A percentile compares a stretch with the other conserved stretches of the same genome.
These are phyloP conservation scores for Ascochyta koolunga DNA, from an alignment of 2,329 filamentous ascomycete genomes.

Conservation along the genomic window DNA sequence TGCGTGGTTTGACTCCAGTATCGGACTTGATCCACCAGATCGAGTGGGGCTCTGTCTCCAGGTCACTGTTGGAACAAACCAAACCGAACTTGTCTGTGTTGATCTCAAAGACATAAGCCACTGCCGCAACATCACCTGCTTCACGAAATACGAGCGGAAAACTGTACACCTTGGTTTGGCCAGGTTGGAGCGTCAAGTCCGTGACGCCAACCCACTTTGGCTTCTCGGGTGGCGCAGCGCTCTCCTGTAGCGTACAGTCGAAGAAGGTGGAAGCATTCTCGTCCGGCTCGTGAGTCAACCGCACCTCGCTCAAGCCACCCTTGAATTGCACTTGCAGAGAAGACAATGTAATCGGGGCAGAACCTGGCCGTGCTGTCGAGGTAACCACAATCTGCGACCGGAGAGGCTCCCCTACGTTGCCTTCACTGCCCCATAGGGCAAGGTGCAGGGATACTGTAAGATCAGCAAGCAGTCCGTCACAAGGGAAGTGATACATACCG, in stretches of 20 bases:
- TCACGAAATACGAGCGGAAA: conserved; percentile 78
- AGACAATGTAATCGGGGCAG: conserved; percentile 55
- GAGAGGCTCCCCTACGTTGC: conserved; percentile 65
- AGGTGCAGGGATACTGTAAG: conserved; percentile 57
- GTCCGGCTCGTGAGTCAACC: conserved; percentile 34
- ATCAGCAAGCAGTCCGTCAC: conserved; percentile 41
- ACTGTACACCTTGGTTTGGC: conserved; percentile 72
- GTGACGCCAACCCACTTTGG: conserved; percentile 61
- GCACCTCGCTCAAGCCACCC: conserved; percentile 49
- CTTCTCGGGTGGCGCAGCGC: conserved; percentile 29
- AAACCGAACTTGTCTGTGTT: conserved; percentile 70
- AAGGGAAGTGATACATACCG: conserved; percentile 47
- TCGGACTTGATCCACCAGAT: conserved; percentile 45
- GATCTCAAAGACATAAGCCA: conserved; percentile 68
- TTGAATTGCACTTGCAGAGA: conserved; percentile 60
- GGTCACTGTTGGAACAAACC: conserved; percentile 64
- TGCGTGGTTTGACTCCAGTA: conserved; percentile 33
- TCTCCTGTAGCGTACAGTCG: conserved; percentile 38
- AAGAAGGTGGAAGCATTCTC: conserved; percentile 22
- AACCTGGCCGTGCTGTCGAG: conserved; percentile 55
- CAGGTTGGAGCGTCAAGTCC: conserved; percentile 70
- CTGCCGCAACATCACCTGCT: conserved; percentile 75
- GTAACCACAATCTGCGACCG: conserved; percentile 61
- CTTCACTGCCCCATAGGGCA: conserved; percentile 60
- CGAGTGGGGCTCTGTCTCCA: conserved; percentile 33